Base-by-base conservation (phyloP, 176 grass and related monocot genomes). In the Oryza brachyantha region DNA sequence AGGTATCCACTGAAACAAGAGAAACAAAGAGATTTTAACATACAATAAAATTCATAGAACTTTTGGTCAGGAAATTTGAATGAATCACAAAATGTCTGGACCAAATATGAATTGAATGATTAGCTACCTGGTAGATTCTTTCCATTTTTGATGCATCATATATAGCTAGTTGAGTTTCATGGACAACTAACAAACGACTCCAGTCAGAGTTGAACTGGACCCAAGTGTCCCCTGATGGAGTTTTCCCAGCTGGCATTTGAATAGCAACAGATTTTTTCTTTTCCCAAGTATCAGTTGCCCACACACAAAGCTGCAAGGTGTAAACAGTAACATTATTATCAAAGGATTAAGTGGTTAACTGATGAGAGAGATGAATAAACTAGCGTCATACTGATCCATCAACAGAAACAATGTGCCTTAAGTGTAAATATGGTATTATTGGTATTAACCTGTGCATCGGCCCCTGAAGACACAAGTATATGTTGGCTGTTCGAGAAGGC, bases 391-490 rank as follows among this genome's bases (percentile, higher is more conserved):
- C 31, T 32, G 31, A 32, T 32, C 43, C 61, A 66, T 32, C 38
- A 66, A 48, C 3, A 0, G 24, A 13, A 27, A 37, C 31, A 72
- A 39, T 61, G 7, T 17, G 35, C 7, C 1, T 36, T 48, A 67
- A 67, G 21, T 36, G 32, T 10, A 64, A 45, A 68, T 24, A 69
- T 69, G 2, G 52, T 32, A 40, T 83, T 39, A 50, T 97, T 32
- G 31, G 31, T 4, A 32, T 1, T 32, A 32, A 32, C 31, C 31
- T 32, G 94, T 70, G 92, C 95, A 91, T 98, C 95, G 63, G 95
- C 95, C 50, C 92, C 95, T 73, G 95, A 98, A 73, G 95, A 98
- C 69, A 98, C 95, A 11, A 98, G 92, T 76, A 98, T 83, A 75
- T 90, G 72, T 68, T 83, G 85, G 80, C 66, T 87, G 84, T 68